Evolutionary conservation across 1,284 basidiomycete species (phyloP), one percentile per base, ranked within the genome.

Genomic region (Trametes hirsuta): DNA sequence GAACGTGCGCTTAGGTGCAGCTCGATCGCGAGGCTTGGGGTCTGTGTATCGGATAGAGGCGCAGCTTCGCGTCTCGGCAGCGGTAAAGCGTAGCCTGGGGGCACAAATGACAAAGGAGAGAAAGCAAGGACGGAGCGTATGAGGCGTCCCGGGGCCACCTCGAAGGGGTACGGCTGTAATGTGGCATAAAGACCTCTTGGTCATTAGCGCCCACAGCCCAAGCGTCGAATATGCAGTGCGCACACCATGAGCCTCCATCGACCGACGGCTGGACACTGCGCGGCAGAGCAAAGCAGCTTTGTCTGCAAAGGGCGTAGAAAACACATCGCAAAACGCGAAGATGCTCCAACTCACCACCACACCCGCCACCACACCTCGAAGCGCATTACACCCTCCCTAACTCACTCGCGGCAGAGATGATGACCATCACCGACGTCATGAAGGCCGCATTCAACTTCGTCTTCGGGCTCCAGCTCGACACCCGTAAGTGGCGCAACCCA

Each of bases 381-480:
- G 39, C 21, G 22, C 21, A 41, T 21, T 14, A 10, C 34, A 6
- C 44, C 18, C 36, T 6, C 10, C 46, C 5, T 8, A 25, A 36
- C 25, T 18, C 6, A 22, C 46, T 45, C 21, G 34, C 42, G 14
- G 9, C 22, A 15, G 30, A 37, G 42, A 57, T 50, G 48, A 39
- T 46, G 30, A 40, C 48, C 9, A 18, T 61, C 35, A 42, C 55
- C 12, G 34, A 47, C 22, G 25, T 61, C 21, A 46, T 57, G 41
- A 57, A 51, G 30, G 55, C 59, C 18, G 55, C 55, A 4, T 61
- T 61, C 47, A 37, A 49, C 37, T 49, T 57, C 22, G 42, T 61
- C 12, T 58, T 57, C 25, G 59, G 59, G 18, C 48, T 50, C 4
- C 51, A 61, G 24, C 40, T 61, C 22, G 47, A 57, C 21, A 51